Evolutionary conservation across 176 grass and related monocot genomes (phyloP), one percentile per base, ranked within the genome.

Genomic region (Echinochloa phyllopogon): DNA sequence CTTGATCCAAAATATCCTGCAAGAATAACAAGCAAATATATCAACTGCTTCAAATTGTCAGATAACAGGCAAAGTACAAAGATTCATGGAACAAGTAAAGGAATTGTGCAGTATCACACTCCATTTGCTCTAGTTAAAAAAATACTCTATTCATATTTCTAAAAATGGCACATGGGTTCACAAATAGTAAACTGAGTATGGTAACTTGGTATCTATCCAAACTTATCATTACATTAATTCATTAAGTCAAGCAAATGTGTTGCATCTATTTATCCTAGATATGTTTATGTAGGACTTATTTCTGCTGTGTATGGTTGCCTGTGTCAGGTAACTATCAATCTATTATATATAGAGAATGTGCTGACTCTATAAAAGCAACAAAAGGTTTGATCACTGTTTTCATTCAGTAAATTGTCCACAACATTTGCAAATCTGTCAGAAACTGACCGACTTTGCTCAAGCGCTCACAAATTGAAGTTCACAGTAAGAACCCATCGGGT

Each of bases 1-100:
- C 65, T 73, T 94, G 91, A 85, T 96, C 96, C 87, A 98, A 90
- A 85, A 95, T 82, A 83, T 98, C 96, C 96, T 98, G 88, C 18
- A 84, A 69, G 63, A 53, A 86, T 48, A 50, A 92, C 50, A 89
- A 60, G 16, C 23, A 82, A 40, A 89, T 20, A 89, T 41, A 86
- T 87, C 10, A 85, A 65, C 56, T 75, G 27, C 61, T 76, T 79
- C 9, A 25, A 18, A 27, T 53, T 29, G 68, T 45, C 44, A 86
- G 40, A 67, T 65, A 73, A 53, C 40, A 58, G 23, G 12, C 50
- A 33, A 58, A 74, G 17, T 50, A 79, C 17, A 83, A 6, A 69
- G 66, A 43, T 79, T 60, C 27, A 3, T 59, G 36, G 77, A 36
- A 72, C 39, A 73, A 75, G 16, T 27, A 57, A 47, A 82, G 11